Evolutionary conservation across 2,329 filamentous ascomycete species (phyloP).

Genomic region (Paecilomyces niveus): DNA sequence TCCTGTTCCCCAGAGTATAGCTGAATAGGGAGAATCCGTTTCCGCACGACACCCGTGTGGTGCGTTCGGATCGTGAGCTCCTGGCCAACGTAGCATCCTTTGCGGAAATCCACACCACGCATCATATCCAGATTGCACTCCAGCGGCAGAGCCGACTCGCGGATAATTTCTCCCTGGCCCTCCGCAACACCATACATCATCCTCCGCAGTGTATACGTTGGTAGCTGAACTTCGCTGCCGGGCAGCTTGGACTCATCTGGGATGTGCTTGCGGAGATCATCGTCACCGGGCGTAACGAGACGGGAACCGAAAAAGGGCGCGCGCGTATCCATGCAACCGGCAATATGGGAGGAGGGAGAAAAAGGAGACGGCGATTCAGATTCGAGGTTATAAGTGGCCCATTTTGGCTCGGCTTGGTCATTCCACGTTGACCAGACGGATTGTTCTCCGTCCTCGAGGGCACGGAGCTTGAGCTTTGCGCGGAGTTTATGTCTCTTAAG

Average conservation of each 20-base stretch:
- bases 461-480: slow-evolving; percentile 64
- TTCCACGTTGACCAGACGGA: slow-evolving; percentile 71
- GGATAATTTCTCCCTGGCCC: slow-evolving; percentile 69
- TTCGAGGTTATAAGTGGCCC: slow-evolving; percentile 33
- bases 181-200: slow-evolving; percentile 79
- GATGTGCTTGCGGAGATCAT: slow-evolving; percentile 23
- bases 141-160: slow-evolving; percentile 68
- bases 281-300: slow-evolving; percentile 29
- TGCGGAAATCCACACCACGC: slow-evolving; percentile 81
- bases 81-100: slow-evolving; percentile 95
- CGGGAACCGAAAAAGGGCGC: slow-evolving; percentile 35
- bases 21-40: slow-evolving; percentile 75
- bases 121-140: slow-evolving; percentile 86
- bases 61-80: slow-evolving; percentile 93
- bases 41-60: slow-evolving; percentile 87
- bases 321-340: slow-evolving; percentile 32
- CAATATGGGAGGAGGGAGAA: slow-evolving; percentile 16
- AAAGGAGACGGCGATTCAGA: slow-evolving; percentile 24
- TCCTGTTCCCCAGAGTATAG: slow-evolving; percentile 52
- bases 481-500: slow-evolving; percentile 81
- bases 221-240: slow-evolving; percentile 43
- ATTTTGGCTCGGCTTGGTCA: slow-evolving; percentile 34
- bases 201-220: slow-evolving; percentile 65
- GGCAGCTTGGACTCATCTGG: slow-evolving; percentile 32
- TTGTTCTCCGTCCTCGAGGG: slow-evolving; percentile 59